Base-by-base conservation (phyloP, 345 rosid species). In the Turritis glabra region DNA sequence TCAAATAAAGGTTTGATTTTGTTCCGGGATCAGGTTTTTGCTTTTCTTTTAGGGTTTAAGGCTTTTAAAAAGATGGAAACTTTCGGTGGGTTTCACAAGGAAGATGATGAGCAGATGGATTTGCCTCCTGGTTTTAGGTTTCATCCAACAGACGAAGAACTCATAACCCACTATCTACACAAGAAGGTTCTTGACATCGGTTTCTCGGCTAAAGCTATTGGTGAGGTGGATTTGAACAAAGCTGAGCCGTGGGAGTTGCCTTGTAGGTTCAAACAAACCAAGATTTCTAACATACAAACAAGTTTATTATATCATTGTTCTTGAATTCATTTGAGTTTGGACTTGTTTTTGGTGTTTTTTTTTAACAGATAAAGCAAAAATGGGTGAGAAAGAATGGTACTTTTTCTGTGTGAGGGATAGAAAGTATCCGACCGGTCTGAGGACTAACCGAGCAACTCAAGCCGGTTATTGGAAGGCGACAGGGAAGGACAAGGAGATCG, bases 221-320 rank as follows among this genome's bases (percentile, higher is more conserved):
- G 95, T 37, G 96, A 91, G 69, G 97, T 90, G 8, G 98, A 94
- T 59, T 80, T 94, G 82, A 94, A 94, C 89, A 91, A 88, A 85
- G 86, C 95, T 57, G 98, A 94, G 80, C 98, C 98, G 6, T 94
- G 98, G 98, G 98, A 94, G 46, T 77, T 94, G 68, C 98, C 98
- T 0, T 73, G 98, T 94, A 83, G 67, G n/a, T 62, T 37, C 54
- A 35, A 35, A 70, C 72, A 86, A 86, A 73, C 6, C 37, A 35
- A 33, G 1, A 3, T 30, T 40, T 69, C 38, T 11, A 8, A 30
- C 40, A 61, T 68, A 25, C 32, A 69, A 32, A 55, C 8, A 65
- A 25, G 22, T 21, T 78, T 3, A 9, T 35, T 9, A 10, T 11
- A 37, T 37, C 13, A 3, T 37, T 10, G 14, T 37, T 3, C 40